phyloP scores from a whole-genome alignment of 75 land plant genomes.

The Isoetes taiwanensis region DNA sequence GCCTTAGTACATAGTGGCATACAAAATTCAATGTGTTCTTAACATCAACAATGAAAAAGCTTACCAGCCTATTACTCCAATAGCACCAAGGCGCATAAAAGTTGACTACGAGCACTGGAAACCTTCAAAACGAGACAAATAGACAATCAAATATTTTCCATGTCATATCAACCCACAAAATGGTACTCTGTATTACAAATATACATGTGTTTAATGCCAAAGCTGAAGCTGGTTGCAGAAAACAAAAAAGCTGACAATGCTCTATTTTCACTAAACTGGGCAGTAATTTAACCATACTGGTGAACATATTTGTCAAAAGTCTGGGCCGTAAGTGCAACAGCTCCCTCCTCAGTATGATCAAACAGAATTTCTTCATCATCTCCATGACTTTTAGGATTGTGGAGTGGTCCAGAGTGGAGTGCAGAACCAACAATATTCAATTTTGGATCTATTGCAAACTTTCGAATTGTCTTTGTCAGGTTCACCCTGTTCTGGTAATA shows the following conservation, averaged over 20 bases:
- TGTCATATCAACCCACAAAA: too few relatives aligned
- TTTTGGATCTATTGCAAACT: constrained; percentile 70
- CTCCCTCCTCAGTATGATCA: constrained; percentile 70
- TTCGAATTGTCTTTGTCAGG: constrained; percentile 87
- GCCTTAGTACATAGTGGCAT: neutral
- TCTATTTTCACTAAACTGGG: too few relatives aligned
- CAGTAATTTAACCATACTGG: constrained; percentile 64
- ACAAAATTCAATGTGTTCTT: neutral
- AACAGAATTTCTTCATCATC: constrained; percentile 19
- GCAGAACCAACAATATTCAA: constrained; percentile 64
- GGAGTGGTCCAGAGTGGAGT: constrained; percentile 62
- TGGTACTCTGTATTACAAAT: too few relatives aligned
- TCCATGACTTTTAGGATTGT: constrained; percentile 50
- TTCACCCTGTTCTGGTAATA: constrained; percentile 82
- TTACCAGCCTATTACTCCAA: constrained; percentile 85
- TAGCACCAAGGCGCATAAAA: constrained; percentile 98
- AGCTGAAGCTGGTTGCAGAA: too few relatives aligned
- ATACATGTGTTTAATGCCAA: too few relatives aligned
- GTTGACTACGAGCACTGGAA: constrained; percentile 75
- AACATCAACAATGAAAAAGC: neutral
- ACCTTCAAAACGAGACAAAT: constrained; percentile 33
- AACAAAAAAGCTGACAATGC: too few relatives aligned
- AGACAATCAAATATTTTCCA: too few relatives aligned
- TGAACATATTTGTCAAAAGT: constrained; percentile 58
- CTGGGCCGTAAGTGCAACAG: constrained; percentile 32